Conservation (phyloP, 306 rosid genomes). For the Cucumis cinereus region DNA sequence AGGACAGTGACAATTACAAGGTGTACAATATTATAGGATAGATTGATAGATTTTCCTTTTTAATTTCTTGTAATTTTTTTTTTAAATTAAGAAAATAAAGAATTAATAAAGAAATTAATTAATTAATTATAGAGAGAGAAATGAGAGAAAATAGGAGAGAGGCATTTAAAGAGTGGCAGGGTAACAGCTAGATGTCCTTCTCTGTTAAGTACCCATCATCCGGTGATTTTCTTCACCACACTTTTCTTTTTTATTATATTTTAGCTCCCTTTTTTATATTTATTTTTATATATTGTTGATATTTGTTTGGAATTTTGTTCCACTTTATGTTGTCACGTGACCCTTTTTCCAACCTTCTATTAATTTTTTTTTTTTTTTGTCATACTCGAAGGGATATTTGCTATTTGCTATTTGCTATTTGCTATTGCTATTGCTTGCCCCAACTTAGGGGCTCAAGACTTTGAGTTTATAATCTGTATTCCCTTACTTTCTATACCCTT, state of each 20-base stretch:
- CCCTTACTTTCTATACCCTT: not conserved
- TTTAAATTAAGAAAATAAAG: no score
- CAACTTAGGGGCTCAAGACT: not conserved
- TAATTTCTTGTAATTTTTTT: no score
- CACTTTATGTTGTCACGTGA: not conserved
- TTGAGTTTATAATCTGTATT: not conserved
- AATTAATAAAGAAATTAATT: no score
- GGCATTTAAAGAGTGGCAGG: not conserved
- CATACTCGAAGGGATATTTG: not conserved
- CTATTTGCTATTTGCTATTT: no score
- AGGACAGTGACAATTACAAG: slow-evolving; percentile 4
- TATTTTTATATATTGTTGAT: not conserved
- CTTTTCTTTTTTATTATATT: not conserved
- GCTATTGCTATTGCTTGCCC: not conserved
- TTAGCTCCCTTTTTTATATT: not conserved
- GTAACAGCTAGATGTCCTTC: slow-evolving; percentile 26
- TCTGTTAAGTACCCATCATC: slow-evolving; percentile 35
- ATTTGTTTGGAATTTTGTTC: not conserved
- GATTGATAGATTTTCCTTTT: no score
- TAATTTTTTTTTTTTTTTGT: not conserved
- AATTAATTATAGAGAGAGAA: no score
- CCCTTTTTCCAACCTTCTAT: not conserved
- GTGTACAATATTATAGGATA: not conserved
- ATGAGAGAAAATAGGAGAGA: not conserved
- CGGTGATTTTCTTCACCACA: slow-evolving; percentile 22